These are phyloP conservation scores for Pseudevernia furfuracea DNA, from an alignment of 495 filamentous ascomycete species.

Conservation along the genomic window DNA sequence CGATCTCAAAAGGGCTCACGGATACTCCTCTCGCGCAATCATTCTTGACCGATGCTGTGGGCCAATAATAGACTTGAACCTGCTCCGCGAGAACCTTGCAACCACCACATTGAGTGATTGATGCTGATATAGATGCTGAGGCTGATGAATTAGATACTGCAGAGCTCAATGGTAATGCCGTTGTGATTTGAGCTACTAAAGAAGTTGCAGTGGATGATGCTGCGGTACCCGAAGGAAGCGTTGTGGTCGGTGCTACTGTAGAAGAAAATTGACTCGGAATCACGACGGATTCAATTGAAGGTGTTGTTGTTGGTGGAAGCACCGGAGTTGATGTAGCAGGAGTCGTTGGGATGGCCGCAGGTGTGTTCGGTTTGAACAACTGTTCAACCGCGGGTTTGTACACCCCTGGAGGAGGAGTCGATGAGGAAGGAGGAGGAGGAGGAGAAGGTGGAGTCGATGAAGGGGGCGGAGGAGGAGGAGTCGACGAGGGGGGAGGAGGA, in stretches of 20 bases:
- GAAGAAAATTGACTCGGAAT: neutral
- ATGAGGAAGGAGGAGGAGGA: no score
- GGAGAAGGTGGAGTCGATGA: no score
- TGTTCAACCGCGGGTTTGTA: no score
- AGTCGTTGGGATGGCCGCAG: neutral
- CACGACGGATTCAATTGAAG: neutral
- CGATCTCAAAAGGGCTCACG: neutral
- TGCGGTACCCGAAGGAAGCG: neutral
- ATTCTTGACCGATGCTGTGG: slow-evolving; percentile 13
- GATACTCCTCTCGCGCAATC: slow-evolving; percentile 15
- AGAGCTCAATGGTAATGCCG: neutral
- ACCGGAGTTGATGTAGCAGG: neutral
- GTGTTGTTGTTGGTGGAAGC: neutral
- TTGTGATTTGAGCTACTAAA: neutral
- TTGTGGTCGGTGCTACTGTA: neutral
- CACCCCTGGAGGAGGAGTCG: no score
- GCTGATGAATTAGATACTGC: neutral
- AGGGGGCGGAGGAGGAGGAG: no score
- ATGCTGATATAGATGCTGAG: neutral
- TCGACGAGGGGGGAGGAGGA: no score
- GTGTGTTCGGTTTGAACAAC: no score
- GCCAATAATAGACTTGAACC: slow-evolving; percentile 21
- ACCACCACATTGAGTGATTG: slow-evolving; percentile 13
- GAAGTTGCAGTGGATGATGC: neutral
- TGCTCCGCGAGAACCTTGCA: slow-evolving; percentile 18